Evolutionary conservation across 2,329 filamentous ascomycete species (phyloP), one percentile per base, ranked within the genome.

Genomic region (Tothia fuscella): DNA sequence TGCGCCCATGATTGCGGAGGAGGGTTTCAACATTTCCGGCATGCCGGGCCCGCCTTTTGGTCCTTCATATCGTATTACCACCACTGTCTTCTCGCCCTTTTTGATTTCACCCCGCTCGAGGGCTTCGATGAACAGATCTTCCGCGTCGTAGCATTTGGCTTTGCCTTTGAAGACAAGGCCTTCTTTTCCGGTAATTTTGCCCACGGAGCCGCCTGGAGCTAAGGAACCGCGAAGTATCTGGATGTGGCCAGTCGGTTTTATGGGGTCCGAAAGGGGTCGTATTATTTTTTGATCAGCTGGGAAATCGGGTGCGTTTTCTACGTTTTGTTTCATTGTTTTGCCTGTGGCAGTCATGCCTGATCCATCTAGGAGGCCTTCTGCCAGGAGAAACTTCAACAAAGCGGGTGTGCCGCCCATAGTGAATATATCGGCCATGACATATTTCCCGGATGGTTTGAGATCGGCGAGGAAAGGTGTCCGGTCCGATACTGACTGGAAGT

Each of bases 181-280:
- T 61, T 85, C 80, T 59, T 85, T 84, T 32, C 80, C 80, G 2
- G 80, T 85, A 56, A 85, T 85, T 62, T 85, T 85, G 34, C 78
- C 80, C 2, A 85, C 80, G 47, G 69, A 74, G 38, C 80, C 80
- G 43, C 74, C 79, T 0, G 80, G 80, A 3, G 80, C 78, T 28
- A 85, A 67, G 14, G 71, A 76, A 22, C 80, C 80, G 38, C 77
- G 71, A 5, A 85, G 68, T 50, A 85, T 84, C 61, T 82, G 78
- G 49, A 85, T 76, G 54, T 85, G 80, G 28, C 80, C 80, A 1
- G 78, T 81, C 31, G 63, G 48, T 58, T 85, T 85, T 61, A 85
- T 78, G 2, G 80, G 80, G 51, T 82, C 71, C 56, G 66, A 74
- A 47, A 83, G 59, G 1, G 78, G 78, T 12, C 74, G 69, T 51